Conservation (phyloP, 371 early-diverging fungal species). For the Haplosporangium sp. region DNA sequence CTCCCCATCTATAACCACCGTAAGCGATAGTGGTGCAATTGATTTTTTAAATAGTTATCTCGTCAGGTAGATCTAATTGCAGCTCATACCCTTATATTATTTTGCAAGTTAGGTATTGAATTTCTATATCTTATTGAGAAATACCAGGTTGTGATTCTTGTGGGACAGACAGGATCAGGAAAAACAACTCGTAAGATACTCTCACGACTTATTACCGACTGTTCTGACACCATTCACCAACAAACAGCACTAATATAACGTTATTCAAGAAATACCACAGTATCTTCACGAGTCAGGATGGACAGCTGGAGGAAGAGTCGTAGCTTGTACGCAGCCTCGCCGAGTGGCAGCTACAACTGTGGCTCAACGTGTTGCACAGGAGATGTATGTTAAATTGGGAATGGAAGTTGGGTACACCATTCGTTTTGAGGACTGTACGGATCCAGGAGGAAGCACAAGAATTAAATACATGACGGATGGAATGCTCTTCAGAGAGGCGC, state of each 20-base stretch:
- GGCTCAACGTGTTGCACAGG: constrained; percentile 85
- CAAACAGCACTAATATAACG: neutral
- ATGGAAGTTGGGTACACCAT: constrained; percentile 88
- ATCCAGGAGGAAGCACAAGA: constrained; percentile 65
- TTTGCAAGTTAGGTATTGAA: constrained; percentile 57
- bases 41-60: too few species aligned
- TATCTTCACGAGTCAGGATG: constrained; percentile 81
- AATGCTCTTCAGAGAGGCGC: constrained; percentile 82
- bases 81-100: neutral
- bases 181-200: constrained; percentile 84
- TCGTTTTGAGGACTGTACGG: constrained; percentile 80
- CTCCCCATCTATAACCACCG: constrained; percentile 72
- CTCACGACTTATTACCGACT: neutral
- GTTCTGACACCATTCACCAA: neutral
- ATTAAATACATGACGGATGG: constrained; percentile 95
- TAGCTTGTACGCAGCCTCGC: constrained; percentile 91
- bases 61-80: neutral
- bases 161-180: constrained; percentile 90
- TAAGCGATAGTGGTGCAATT: constrained; percentile 27
- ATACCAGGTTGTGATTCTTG: constrained; percentile 77
- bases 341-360: constrained; percentile 95
- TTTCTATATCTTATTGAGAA: constrained; percentile 71
- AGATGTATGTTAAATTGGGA: constrained; percentile 71
- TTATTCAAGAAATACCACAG: constrained; percentile 78
- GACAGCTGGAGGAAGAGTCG: constrained; percentile 66